Percentiles rank a stretch among this genome's conserved stretches.
These are phyloP conservation scores for Berberis thunbergii DNA, from an alignment of 164 flowering plant genomes.

Conservation along the genomic window DNA sequence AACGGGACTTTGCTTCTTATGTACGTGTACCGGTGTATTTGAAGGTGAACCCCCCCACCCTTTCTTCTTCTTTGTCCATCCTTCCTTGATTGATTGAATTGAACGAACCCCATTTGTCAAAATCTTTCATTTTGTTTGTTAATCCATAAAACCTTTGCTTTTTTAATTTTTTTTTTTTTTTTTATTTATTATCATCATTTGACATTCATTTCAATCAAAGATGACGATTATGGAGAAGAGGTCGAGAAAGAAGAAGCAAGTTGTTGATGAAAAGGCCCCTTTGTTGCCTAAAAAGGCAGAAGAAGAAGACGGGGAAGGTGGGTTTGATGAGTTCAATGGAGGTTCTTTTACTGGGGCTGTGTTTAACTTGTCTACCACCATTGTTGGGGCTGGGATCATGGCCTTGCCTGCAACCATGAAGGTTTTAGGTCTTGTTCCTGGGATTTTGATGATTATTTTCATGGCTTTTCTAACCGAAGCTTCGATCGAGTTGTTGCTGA, in stretches of 20 bases:
- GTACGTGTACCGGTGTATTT: too few relatives aligned
- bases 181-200: background rate
- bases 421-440: constrained; percentile 65
- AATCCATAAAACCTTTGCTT: too few relatives aligned
- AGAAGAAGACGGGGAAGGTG: constrained; percentile 38
- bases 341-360: constrained; percentile 87
- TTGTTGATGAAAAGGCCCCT: constrained; percentile 64
- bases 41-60: too few relatives aligned
- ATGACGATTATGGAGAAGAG: constrained; percentile 56
- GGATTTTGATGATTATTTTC: constrained; percentile 57
- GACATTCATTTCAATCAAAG: constrained; percentile 5
- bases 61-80: too few relatives aligned
- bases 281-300: constrained; percentile 54
- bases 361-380: constrained; percentile 76
- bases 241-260: constrained; percentile 26
- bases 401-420: constrained; percentile 93
- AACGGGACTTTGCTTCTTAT: too few relatives aligned
- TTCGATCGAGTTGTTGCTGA: constrained; percentile 58
- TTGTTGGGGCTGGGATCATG: constrained; percentile 97
- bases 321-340: constrained; percentile 74
- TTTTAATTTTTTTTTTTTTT: too few relatives aligned
- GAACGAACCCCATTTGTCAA: background rate
- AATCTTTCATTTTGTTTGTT: background rate
- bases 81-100: too few relatives aligned
- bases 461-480: constrained; percentile 71